Conservation (phyloP, 805 yeast species). For the Deakozyma indianensis region DNA sequence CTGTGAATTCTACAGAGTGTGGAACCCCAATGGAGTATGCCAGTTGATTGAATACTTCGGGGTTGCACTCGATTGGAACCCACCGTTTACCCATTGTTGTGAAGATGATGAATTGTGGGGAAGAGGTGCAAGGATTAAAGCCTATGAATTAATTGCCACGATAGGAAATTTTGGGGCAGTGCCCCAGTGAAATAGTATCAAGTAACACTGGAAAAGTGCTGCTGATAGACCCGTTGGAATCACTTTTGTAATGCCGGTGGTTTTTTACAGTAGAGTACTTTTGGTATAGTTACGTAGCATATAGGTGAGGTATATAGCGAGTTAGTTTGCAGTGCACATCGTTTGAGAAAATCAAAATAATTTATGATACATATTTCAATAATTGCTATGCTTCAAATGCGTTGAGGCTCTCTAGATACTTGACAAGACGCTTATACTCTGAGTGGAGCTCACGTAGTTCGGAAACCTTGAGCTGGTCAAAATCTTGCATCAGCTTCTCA, state of each 20-base stretch:
- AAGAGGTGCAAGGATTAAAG: background rate
- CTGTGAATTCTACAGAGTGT: slow-evolving; percentile 49
- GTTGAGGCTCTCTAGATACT: slow-evolving; percentile 9
- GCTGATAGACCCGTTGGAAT: too few species aligned
- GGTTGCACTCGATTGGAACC: slow-evolving; percentile 84
- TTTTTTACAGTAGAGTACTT: too few species aligned
- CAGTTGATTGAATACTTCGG: slow-evolving; percentile 61
- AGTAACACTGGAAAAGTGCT: too few species aligned
- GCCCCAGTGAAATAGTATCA: too few species aligned
- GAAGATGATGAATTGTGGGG: background rate
- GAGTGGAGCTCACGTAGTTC: slow-evolving; percentile 21
- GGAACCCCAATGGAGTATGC: slow-evolving; percentile 56
- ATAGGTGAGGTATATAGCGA: too few species aligned
- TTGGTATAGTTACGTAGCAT: too few species aligned
- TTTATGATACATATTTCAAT: background rate
- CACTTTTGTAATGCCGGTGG: too few species aligned
- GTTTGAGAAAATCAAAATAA: too few species aligned
- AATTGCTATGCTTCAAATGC: background rate
- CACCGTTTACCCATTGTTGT: slow-evolving; percentile 17
- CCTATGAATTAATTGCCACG: too few species aligned
- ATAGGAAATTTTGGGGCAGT: too few species aligned
- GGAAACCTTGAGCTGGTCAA: slow-evolving; percentile 19
- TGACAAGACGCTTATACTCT: slow-evolving; percentile 25
- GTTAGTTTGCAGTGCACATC: too few species aligned
- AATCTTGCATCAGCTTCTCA: slow-evolving; percentile 12